Evolutionary conservation across 2,329 filamentous ascomycete species (phyloP), one percentile per base, ranked within the genome.

Genomic region (Colletotrichum tanaceti): DNA sequence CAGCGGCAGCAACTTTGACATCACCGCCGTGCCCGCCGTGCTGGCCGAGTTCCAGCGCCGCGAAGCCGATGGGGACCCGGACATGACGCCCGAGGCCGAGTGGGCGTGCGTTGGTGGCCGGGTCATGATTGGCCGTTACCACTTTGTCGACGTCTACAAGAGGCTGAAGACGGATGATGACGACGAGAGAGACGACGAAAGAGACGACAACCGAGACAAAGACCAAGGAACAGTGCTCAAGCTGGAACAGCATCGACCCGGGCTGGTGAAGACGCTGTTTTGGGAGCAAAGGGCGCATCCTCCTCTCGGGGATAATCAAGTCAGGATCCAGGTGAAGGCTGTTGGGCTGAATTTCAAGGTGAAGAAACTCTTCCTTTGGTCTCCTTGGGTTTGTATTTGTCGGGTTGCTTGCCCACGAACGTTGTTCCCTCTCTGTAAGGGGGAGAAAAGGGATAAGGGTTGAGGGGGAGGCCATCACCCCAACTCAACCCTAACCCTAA

Each of bases 291-390:
- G 38, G 38, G 38, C 7, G 1, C 38, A 39, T 4, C 49, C 22
- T 35, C 24, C 49, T 1, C 49, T 52, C 14, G 22, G 32, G 49
- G 22, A 11, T 24, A 32, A 32, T 32, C 9, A 52, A 6, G 49
- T 52, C 49, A 52, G 49, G 49, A 20, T 52, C 32, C 22, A 22
- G 5, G 49, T 52, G 49, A 52, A 52, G 49, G 32, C 22, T 28
- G 49, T 52, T 32, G 49, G 49, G 22, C 22, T 52, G 49, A 52
- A 28, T 52, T 52, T 32, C 22, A 52, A 32, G 49, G 49, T 52
- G 18, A 52, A 32, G 1, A 52, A n/a, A 22, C 38, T 39, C 5
- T 39, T 10, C 7, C 38, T 39, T 10, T 52, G 49, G n/a, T n/a
- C n/a, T n/a, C 14, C 49, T 20, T 52, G 5, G 4, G 38, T 39